Evolutionary conservation across 352 stramenopile species (phyloP).

Genomic region (Chrysophaeum taylorii): DNA sequence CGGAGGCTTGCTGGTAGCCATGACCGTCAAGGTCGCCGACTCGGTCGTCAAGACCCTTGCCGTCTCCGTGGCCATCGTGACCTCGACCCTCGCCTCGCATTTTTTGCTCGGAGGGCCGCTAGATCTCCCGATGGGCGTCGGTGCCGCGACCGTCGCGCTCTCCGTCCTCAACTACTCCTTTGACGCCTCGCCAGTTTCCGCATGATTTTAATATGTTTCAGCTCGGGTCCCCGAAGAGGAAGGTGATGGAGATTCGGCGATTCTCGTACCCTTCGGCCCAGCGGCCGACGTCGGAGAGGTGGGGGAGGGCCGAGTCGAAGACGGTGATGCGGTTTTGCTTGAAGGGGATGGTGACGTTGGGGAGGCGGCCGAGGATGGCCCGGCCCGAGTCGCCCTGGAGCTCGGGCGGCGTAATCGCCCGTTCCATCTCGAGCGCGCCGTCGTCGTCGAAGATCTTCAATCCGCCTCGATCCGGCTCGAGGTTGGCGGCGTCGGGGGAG

Average conservation of each 20-base stretch:
- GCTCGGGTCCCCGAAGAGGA: conserved; percentile 29
- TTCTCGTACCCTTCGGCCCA: conserved; percentile 37
- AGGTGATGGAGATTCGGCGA: conserved; percentile 35
- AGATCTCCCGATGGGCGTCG: conserved; percentile 10
- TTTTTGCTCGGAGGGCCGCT: conserved; percentile 41
- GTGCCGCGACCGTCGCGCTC: conserved; percentile 26
- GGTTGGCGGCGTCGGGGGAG: conserved; percentile 34
- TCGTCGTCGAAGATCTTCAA: conserved; percentile 30
- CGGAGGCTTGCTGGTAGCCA: conserved; percentile 57
- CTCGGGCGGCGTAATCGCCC: conserved; percentile 38
- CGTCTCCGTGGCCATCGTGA: conserved; percentile 25
- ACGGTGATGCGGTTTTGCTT: conserved; percentile 31
- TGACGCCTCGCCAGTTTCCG: conserved; percentile 41
- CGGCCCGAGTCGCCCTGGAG: conserved; percentile 34
- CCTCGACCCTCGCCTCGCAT: conserved; percentile 37
- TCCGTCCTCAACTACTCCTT: conserved; percentile 57
- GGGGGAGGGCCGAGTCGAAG: conserved; percentile 30
- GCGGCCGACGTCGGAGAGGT: conserved; percentile 27
- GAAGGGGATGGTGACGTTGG: conserved; percentile 40
- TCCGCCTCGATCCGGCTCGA: conserved; percentile 26
- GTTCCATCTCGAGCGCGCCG: conserved; percentile 27
- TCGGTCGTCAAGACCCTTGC: conserved; percentile 66
- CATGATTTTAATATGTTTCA: too few relatives aligned
- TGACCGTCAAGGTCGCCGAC: conserved; percentile 64
- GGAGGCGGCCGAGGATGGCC: conserved; percentile 32